Evolutionary conservation across 148 eudicot species (phyloP).

Genomic region (Camellia granthamiana): DNA sequence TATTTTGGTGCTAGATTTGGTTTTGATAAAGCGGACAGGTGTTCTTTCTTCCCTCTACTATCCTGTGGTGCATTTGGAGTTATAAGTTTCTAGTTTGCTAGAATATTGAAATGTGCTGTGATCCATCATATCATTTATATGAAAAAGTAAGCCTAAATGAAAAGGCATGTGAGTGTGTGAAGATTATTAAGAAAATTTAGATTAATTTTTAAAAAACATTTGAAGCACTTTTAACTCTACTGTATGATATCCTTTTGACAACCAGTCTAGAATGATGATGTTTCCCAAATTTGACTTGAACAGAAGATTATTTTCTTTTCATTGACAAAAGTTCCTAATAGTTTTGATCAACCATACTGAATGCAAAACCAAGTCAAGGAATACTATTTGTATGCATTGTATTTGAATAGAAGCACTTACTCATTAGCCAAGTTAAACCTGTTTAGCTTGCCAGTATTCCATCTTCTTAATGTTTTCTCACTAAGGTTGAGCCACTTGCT

Average conservation of each 20-base stretch:
- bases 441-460: background rate
- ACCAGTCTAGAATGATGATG: background rate
- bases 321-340: background rate
- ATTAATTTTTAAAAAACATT: background rate
- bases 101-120: background rate
- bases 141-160: background rate
- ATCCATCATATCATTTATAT: background rate
- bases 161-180: background rate
- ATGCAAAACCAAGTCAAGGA: background rate
- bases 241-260: background rate
- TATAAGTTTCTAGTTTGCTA: conserved; percentile 3
- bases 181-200: background rate
- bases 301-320: background rate
- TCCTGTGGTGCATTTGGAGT: conserved; percentile 9
- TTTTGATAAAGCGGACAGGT: conserved; percentile 68
- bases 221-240: background rate
- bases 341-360: background rate
- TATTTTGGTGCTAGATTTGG: conserved; percentile 77
- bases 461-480: background rate
- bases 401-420: background rate
- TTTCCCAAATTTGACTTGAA: background rate
- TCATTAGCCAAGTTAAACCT: background rate
- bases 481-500: background rate
- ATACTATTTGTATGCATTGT: background rate
- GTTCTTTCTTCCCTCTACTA: conserved; percentile 1